Base-by-base conservation (phyloP, 805 yeast species). In the Sugiyamaella qingdaonensis region DNA sequence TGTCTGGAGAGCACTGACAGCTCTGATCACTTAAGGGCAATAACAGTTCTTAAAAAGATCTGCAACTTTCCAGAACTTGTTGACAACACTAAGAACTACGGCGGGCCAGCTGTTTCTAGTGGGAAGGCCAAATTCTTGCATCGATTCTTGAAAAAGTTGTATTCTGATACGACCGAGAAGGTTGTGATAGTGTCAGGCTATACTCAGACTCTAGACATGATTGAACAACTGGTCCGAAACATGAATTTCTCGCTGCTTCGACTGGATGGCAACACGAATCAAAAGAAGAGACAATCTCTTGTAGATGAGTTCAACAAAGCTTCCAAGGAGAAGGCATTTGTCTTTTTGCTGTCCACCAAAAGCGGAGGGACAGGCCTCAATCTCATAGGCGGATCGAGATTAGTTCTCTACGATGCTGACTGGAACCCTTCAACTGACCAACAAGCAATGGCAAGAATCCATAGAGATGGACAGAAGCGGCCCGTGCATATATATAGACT, bases 361-460 rank as follows among this genome's bases (percentile, higher is more conserved):
- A 84, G 96, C 2, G 99, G 99, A 2, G 99, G 99, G 0, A 84
- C 86, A 55, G 99, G 99, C 0, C 73, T 94, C 41, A 94, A 94
- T 63, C 72, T 94, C 33, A 78, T 88, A 33, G 99, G 98, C 0
- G 99, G 95, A 0, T 88, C 95, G 0, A 71, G 98, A 27, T 70
- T 94, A 39, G 77, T 94, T 4, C 70, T 94, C 19, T 86, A 88
- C 64, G 99, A 94, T 65, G 88, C 94, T 58, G 98, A 94, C 64
- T 94, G 99, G 99, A 94, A 94, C 58, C 99, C 99, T 0, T 81
- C 97, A 0, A 77, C 85, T 10, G 99, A 94, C 64, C 67, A 86
- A 33, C 99, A 94, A 67, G 96, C 97, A 0, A 88, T 92, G 95
- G 96, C 97, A 1, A 73, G 99, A 57, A 84, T 94, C 5, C 96